A percentile compares a stretch with the other conserved stretches of the same genome.
These are phyloP conservation scores for Salix koriyanagi DNA, from an alignment of 345 rosid species.

Conservation along the genomic window DNA sequence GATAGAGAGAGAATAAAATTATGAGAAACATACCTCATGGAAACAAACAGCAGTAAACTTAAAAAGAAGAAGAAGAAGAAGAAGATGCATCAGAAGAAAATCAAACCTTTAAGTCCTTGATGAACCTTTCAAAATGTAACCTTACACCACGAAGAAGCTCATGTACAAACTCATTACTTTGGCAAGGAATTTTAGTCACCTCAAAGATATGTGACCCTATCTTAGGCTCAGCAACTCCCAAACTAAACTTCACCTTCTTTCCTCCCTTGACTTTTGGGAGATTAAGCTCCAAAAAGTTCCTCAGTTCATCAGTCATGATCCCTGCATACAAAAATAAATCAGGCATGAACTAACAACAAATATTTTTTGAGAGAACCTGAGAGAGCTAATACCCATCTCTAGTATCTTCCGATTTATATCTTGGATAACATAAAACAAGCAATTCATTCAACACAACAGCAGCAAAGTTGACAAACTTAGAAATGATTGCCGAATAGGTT, in stretches of 20 bases:
- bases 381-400: background rate
- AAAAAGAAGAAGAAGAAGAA: background rate
- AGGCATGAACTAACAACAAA: too few species aligned
- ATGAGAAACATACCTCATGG: background rate
- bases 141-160: conserved; percentile 92
- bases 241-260: conserved; percentile 66
- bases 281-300: conserved; percentile 75
- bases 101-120: conserved; percentile 87
- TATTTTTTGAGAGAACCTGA: too few species aligned
- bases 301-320: conserved; percentile 78
- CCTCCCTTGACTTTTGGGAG: conserved; percentile 78
- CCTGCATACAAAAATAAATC: background rate
- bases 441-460: too few species aligned
- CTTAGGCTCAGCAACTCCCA: conserved; percentile 87
- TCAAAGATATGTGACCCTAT: conserved; percentile 78
- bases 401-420: too few species aligned
- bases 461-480: too few species aligned
- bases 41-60: background rate
- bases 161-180: conserved; percentile 73
- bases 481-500: too few species aligned
- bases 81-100: background rate
- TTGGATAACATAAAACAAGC: too few species aligned
- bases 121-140: conserved; percentile 70
- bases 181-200: conserved; percentile 75
- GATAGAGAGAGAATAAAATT: background rate